Percentiles rank a stretch among this genome's conserved stretches.
Evolutionary conservation across 1,284 basidiomycete genomes (phyloP).

Genomic region (Fomitopsis pinicola): DNA sequence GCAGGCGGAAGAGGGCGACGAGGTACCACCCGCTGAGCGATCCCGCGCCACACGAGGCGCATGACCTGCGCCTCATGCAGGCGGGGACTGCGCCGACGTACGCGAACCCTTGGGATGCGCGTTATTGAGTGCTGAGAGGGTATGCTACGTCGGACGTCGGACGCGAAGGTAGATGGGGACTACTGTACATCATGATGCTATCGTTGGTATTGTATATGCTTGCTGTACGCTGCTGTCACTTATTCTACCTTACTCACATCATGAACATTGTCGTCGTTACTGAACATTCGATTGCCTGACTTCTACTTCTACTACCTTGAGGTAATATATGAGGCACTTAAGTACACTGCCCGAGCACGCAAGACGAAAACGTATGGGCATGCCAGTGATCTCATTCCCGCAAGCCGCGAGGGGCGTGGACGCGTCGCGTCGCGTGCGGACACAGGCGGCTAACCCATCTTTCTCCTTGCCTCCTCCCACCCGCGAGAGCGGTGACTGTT

Average conservation of each 20-base stretch:
- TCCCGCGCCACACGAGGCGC: conserved; percentile 16
- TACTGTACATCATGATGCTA: not conserved
- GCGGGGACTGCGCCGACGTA: conserved; percentile 6
- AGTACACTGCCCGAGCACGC: too few relatives aligned
- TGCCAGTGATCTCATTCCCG: too few relatives aligned
- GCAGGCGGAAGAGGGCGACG: conserved; percentile 4
- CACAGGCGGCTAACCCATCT: too few relatives aligned
- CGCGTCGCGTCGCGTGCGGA: too few relatives aligned
- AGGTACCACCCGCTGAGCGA: conserved; percentile 15
- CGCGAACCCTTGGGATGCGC: conserved; percentile 16
- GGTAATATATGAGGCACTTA: too few relatives aligned
- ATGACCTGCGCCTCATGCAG: conserved; percentile 17
- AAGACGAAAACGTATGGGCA: too few relatives aligned
- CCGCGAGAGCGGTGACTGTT: not conserved
- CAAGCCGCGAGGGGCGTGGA: too few relatives aligned
- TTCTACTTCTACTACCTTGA: too few relatives aligned
- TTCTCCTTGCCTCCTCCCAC: not conserved
- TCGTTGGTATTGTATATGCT: not conserved
- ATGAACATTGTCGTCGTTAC: not conserved
- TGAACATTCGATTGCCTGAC: too few relatives aligned
- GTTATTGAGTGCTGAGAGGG: conserved; percentile 3
- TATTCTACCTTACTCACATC: not conserved
- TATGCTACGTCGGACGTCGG: not conserved
- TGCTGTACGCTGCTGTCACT: conserved; percentile 1
- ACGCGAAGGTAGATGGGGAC: not conserved